Base-by-base conservation (phyloP, 345 rosid species). In the Ceriops decandra region DNA sequence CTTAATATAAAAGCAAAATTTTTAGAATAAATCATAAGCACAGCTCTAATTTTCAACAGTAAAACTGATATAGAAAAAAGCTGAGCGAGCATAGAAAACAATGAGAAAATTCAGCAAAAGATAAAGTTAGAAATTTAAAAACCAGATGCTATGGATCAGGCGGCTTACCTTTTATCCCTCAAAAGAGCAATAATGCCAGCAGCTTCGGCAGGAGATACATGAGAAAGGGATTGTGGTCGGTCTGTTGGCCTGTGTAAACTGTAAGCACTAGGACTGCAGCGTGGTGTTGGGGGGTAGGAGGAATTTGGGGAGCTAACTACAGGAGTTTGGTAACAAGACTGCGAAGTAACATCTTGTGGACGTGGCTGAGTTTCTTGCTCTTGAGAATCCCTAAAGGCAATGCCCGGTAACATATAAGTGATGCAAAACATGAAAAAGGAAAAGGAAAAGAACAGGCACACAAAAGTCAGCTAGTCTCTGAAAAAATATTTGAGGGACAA, bases 311-410 rank as follows among this genome's bases (percentile, higher is more conserved):
- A 79, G 68, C 82, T 80, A 64, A 67, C 79, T 3, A 80, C 82
- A 42, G 98, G 82, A 6, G 89, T 85, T 6, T 96, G 87, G 66
- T 82, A 90, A 97, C 96, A 89, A 10, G 96, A 91, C 57, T 83
- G 88, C 27, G 91, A 54, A 65, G 90, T 35, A n/a, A 16, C 58
- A 24, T 87, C 92, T 66, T 86, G 85, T 8, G 92, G 93, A 42
- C 72, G 85, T 6, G 86, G 84, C 77, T 82, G 92, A 59, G 78
- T 79, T 82, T 83, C 87, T 72, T 82, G 86, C 71, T 90, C 97
- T 76, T 83, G 87, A 36, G 92, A 83, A 36, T 85, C 81, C 98
- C 98, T 93, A 77, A 6, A 52, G 49, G 7, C 54, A 42, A 57
- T 24, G 65, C 31, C 46, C 32, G 59, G 15, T 27, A 57, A 66